Percentiles rank a stretch among this genome's conserved stretches.
Evolutionary conservation across 202 grass and related monocot genomes (phyloP).

Genomic region (Zoysia matrella): DNA sequence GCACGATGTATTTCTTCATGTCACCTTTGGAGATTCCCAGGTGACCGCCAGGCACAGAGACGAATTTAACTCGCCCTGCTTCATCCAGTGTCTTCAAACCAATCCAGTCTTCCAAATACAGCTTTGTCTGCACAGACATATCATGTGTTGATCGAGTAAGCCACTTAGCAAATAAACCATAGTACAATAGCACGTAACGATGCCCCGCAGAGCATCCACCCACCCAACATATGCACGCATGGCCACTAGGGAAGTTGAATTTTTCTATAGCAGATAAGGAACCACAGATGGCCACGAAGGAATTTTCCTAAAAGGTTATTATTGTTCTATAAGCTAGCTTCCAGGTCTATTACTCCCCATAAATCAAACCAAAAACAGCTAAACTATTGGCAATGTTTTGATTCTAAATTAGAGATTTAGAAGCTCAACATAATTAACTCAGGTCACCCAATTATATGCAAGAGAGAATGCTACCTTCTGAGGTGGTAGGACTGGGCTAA

Average conservation of each 20-base stretch:
- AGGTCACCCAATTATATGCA: background rate
- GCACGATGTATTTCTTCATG: constrained; percentile 85
- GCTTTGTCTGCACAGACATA: constrained; percentile 52
- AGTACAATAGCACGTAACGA: background rate
- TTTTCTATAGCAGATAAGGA: too few relatives aligned
- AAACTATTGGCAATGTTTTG: background rate
- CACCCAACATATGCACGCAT: background rate
- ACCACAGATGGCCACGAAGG: too few relatives aligned
- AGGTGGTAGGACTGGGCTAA: constrained; percentile 64
- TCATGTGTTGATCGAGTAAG: background rate
- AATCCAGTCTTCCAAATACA: constrained; percentile 90
- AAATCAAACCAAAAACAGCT: background rate
- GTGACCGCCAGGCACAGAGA: constrained; percentile 83
- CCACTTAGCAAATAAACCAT: background rate
- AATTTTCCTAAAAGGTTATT: background rate
- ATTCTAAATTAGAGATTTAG: background rate
- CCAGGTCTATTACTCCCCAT: background rate
- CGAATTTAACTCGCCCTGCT: constrained; percentile 71
- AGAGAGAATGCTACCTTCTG: constrained; percentile 58
- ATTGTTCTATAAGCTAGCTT: background rate
- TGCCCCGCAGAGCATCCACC: background rate
- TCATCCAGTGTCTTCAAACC: constrained; percentile 82
- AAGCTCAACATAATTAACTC: background rate
- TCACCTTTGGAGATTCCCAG: constrained; percentile 74
- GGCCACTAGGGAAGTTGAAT: too few relatives aligned